These are phyloP conservation scores for Rhizophagus clarus DNA, from an alignment of 192 early-diverging fungal genomes.

Conservation along the genomic window DNA sequence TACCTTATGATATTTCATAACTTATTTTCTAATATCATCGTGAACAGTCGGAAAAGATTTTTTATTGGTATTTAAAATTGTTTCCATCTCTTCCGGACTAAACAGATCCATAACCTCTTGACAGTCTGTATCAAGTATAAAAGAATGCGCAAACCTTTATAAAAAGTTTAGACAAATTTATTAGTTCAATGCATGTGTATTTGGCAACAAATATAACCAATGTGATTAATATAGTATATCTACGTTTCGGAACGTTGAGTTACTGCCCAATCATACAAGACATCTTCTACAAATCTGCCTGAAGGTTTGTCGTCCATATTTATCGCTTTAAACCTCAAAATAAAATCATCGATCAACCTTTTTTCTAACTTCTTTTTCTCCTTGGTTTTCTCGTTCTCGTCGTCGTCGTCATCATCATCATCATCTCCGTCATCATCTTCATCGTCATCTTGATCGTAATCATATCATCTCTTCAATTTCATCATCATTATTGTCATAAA, in stretches of 20 bases:
- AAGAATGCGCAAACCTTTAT: slow-evolving; percentile 10
- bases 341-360: slow-evolving; percentile 17
- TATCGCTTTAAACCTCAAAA: slow-evolving; percentile 1
- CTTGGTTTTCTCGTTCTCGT: background rate
- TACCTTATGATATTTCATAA: slow-evolving; percentile 24
- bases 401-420: background rate
- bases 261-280: slow-evolving; percentile 23
- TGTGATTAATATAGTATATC: slow-evolving; percentile 11
- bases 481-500: background rate
- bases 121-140: slow-evolving; percentile 11
- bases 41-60: background rate
- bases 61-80: slow-evolving; percentile 20
- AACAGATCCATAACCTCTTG: slow-evolving; percentile 20
- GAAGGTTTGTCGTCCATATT: slow-evolving; percentile 9
- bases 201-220: slow-evolving; percentile 19
- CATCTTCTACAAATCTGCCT: slow-evolving; percentile 23
- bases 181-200: slow-evolving; percentile 2
- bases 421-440: background rate
- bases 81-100: slow-evolving; percentile 3
- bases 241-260: slow-evolving; percentile 9
- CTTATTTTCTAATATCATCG: background rate
- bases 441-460: background rate
- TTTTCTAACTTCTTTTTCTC: slow-evolving; percentile 14
- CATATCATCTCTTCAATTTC: background rate
- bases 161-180: slow-evolving; percentile 9